phyloP scores from a whole-genome alignment of 2,329 filamentous ascomycete genomes.

The Ambrosiella beaveri region DNA sequence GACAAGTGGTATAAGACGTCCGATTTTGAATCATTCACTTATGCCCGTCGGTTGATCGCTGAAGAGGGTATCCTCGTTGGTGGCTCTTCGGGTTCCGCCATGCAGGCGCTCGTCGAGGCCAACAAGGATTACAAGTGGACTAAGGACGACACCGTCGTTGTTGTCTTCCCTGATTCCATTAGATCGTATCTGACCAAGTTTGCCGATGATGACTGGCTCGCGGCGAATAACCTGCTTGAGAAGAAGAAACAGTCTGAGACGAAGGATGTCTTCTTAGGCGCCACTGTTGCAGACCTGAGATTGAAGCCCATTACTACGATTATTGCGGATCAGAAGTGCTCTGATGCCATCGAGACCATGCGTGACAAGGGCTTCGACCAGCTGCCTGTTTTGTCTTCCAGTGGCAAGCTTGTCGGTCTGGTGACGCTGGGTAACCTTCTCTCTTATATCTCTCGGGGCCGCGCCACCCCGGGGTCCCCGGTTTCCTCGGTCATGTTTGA shows the following conservation, averaged over 20 bases:
- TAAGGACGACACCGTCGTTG: slow-evolving; percentile 76
- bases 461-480: slow-evolving; percentile 53
- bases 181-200: slow-evolving; percentile 97
- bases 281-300: slow-evolving; percentile 66
- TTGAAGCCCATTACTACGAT: slow-evolving; percentile 90
- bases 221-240: slow-evolving; percentile 74
- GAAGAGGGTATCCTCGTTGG: slow-evolving; percentile 91
- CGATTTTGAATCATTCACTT: slow-evolving; percentile 77
- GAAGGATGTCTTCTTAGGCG: slow-evolving; percentile 50
- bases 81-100: slow-evolving; percentile 82
- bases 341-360: slow-evolving; percentile 92
- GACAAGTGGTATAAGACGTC: slow-evolving; percentile 98
- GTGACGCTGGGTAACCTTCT: slow-evolving; percentile 91
- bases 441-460: slow-evolving; percentile 70
- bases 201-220: slow-evolving; percentile 96
- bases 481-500: slow-evolving; percentile 94
- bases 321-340: slow-evolving; percentile 49
- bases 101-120: slow-evolving; percentile 64
- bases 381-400: slow-evolving; percentile 63
- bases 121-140: slow-evolving; percentile 59
- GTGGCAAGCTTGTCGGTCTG: slow-evolving; percentile 62
- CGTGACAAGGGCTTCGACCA: slow-evolving; percentile 97
- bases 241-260: slow-evolving; percentile 24
- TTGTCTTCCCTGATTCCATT: slow-evolving; percentile 88
- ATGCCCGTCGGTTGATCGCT: slow-evolving; percentile 74